A percentile compares a stretch with the other conserved stretches of the same genome.
Evolutionary conservation across 2,329 filamentous ascomycete genomes (phyloP).

Genomic region (Atkinsonella texensis): DNA sequence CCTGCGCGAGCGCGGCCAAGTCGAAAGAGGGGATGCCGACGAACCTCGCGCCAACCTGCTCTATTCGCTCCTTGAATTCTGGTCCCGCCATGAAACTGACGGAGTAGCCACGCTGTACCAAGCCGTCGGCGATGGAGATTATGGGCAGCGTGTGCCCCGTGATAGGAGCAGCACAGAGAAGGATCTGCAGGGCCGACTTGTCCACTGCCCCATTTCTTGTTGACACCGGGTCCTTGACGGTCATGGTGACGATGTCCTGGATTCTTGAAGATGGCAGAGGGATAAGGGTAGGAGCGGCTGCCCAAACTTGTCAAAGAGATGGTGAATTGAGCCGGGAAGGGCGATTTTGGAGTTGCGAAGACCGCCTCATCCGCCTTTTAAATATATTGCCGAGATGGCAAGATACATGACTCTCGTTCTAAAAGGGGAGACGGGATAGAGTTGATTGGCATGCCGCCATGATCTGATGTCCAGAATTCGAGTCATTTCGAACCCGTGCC

Average conservation of each 20-base stretch:
- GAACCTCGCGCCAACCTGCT: background rate
- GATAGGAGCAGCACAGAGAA: conserved; percentile 16
- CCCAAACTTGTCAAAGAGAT: too few species aligned
- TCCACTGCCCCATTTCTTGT: background rate
- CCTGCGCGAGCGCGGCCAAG: background rate
- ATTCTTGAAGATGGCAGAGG: too few species aligned
- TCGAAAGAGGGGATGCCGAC: background rate
- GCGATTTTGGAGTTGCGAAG: too few species aligned
- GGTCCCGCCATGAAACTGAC: conserved; percentile 29
- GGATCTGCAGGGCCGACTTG: conserved; percentile 16
- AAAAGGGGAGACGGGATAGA: too few species aligned
- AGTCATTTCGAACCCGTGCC: too few species aligned
- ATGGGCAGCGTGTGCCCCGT: conserved; percentile 21
- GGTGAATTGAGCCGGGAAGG: too few species aligned
- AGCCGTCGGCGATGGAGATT: conserved; percentile 21
- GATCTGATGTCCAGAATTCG: too few species aligned
- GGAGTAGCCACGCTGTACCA: conserved; percentile 27
- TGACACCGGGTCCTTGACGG: background rate
- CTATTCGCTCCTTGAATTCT: conserved; percentile 18
- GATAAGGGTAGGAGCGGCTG: too few species aligned
- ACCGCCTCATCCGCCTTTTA: too few species aligned
- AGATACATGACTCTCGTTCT: too few species aligned
- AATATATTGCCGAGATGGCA: too few species aligned
- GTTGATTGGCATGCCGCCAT: too few species aligned
- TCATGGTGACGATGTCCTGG: background rate